Evolutionary conservation across 805 yeast genomes (phyloP).

Genomic region (Alloascoidea africana): DNA sequence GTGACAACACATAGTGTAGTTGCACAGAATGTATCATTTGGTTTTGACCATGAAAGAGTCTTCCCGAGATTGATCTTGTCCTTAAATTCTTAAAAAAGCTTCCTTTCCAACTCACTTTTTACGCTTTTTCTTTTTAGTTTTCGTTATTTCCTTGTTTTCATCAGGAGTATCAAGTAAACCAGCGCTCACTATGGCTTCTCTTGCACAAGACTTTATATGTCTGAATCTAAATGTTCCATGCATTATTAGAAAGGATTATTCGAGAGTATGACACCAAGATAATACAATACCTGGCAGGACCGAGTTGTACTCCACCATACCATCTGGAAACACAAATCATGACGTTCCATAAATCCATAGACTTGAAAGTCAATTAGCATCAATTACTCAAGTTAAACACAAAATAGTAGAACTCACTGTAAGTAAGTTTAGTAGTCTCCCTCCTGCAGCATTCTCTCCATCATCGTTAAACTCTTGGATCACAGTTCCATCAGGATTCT

Average conservation of each 20-base stretch:
- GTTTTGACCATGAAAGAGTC: too few species aligned
- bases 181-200: conserved; percentile 67
- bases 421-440: conserved; percentile 58
- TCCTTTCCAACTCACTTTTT: too few species aligned
- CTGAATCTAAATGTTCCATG: conserved; percentile 40
- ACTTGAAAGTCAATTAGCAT: conserved; percentile 7
- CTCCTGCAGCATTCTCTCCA: conserved; percentile 95
- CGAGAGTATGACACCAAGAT: too few species aligned
- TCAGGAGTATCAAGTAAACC: conserved; percentile 23
- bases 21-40: too few species aligned
- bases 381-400: too few species aligned
- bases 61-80: too few species aligned
- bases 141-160: conserved; percentile 13
- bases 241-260: neutral
- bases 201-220: conserved; percentile 79
- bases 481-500: conserved; percentile 32
- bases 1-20: too few species aligned
- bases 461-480: conserved; percentile 90
- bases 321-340: conserved; percentile 81
- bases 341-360: conserved; percentile 72
- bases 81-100: too few species aligned
- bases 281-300: conserved; percentile 47
- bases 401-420: conserved; percentile 11
- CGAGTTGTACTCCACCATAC: conserved; percentile 86
- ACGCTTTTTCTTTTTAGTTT: conserved; percentile 16